phyloP scores from a whole-genome alignment of 805 yeast species.

The Saturnispora sekii region DNA sequence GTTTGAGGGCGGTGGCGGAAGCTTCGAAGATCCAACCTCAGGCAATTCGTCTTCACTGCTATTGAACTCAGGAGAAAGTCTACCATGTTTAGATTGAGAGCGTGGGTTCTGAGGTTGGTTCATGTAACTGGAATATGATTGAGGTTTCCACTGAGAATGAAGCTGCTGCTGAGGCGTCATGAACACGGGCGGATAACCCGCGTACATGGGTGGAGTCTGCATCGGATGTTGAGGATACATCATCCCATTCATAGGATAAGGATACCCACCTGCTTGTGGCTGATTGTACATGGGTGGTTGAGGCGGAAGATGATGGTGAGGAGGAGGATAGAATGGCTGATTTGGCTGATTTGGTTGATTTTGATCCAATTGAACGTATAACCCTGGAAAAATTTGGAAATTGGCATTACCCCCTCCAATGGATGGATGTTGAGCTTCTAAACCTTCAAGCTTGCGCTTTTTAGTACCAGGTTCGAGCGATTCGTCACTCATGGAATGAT shows the following conservation, averaged over 20 bases:
- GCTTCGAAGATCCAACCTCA: slow-evolving; percentile 4
- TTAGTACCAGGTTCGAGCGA: too few relatives aligned
- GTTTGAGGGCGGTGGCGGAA: slow-evolving; percentile 1
- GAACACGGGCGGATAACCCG: not conserved
- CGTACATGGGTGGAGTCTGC: not conserved
- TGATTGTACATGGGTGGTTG: not conserved
- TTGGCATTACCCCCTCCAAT: not conserved
- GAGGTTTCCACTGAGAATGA: slow-evolving; percentile 8
- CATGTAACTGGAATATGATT: slow-evolving; percentile 5
- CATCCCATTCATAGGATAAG: not conserved
- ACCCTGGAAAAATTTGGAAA: slow-evolving; percentile 10
- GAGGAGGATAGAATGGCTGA: not conserved
- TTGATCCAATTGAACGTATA: slow-evolving; percentile 8
- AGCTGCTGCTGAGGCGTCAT: slow-evolving; percentile 5
- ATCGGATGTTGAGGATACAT: not conserved
- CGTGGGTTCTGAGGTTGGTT: not conserved
- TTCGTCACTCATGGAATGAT: too few relatives aligned
- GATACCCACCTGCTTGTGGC: too few relatives aligned
- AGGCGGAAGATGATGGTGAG: not conserved
- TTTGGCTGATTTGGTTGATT: not conserved
- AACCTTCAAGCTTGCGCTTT: too few relatives aligned
- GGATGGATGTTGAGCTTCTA: too few relatives aligned
- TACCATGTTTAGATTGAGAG: too few relatives aligned
- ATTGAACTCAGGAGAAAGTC: not conserved
- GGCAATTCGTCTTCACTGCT: slow-evolving; percentile 1